Base-by-base conservation (phyloP, 768 basidiomycete species). In the Thelephora ganbajun region DNA sequence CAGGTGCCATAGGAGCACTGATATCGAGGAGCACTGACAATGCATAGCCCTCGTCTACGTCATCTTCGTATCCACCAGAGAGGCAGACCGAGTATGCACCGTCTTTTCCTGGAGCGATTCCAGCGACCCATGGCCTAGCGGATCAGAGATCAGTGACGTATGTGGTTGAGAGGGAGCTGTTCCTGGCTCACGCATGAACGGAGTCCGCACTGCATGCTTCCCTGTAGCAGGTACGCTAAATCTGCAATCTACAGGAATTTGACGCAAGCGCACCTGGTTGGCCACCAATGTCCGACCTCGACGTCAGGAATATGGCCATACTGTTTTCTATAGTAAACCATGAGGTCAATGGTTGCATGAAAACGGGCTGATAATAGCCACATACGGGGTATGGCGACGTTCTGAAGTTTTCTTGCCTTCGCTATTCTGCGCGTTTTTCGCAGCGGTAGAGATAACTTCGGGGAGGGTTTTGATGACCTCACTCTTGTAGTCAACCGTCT, bases 11-110 rank as follows among this genome's bases (percentile, higher is more conserved):
- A 9, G 18, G 18, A 23, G 34, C 43, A 11, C n/a, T n/a, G n/a
- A 20, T 43, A 48, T 16, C 13, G 12, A 41, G 35, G 7, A 3
- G 6, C 26, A 76, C 85, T 63, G 57, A 88, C 86, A 90, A 90
- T 11, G 72, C 83, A 51, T 88, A 81, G 47, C 87, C 87, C 13
- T 78, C 60, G 52, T 91, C 87, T 14, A 90, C 73, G 54, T 90
- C 88, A 47, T 90, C 88, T 30, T 85, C 82, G 49, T 91, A 91
- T 1, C 87, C 91, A 11, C 92, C 92, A 35, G 86, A 90, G 2
- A 94, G 73, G 2, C 84, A 90, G 12, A 96, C 74, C 37, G 86
- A 90, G 53, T 83, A 86, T 2, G 87, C 84, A 2, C 92, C 91
- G 5, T 80, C 51, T 0, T 65, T 64, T 2, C 80, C 70, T 26